These are phyloP conservation scores for Aureobasidium sp. DNA, from an alignment of 2,329 filamentous ascomycete genomes.

Conservation along the genomic window DNA sequence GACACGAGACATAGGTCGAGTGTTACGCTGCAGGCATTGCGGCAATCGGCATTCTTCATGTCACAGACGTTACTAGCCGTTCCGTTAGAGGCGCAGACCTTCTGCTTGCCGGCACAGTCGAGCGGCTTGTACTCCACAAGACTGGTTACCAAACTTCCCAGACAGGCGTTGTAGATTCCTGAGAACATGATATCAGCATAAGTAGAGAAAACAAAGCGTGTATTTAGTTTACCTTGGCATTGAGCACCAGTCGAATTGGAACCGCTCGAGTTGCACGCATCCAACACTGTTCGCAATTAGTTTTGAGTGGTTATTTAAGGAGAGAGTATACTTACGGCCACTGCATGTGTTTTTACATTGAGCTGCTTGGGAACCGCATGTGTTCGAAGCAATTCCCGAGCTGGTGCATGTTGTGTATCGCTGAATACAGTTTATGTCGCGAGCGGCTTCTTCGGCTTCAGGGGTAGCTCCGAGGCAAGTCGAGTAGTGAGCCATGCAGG, in stretches of 20 bases:
- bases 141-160: background rate
- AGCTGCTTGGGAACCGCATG: background rate
- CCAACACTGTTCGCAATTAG: too few relatives aligned
- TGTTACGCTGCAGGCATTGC: background rate
- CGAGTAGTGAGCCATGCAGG: background rate
- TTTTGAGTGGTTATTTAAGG: too few relatives aligned
- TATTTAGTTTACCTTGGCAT: background rate
- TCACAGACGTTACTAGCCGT: background rate
- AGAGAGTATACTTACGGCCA: too few relatives aligned
- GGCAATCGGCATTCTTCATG: background rate
- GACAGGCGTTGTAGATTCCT: constrained; percentile 5
- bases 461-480: background rate
- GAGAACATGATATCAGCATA: background rate
- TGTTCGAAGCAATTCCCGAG: background rate
- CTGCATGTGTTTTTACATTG: background rate
- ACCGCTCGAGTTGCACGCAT: background rate
- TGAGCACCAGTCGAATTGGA: background rate
- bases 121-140: background rate
- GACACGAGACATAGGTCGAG: background rate
- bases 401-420: background rate
- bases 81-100: background rate
- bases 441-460: background rate
- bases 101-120: background rate
- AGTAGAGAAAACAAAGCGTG: too few relatives aligned
- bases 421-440: constrained; percentile 2